Evolutionary conservation across 2,329 filamentous ascomycete species (phyloP), one percentile per base, ranked within the genome.

Genomic region (Trichoderma hamatum): DNA sequence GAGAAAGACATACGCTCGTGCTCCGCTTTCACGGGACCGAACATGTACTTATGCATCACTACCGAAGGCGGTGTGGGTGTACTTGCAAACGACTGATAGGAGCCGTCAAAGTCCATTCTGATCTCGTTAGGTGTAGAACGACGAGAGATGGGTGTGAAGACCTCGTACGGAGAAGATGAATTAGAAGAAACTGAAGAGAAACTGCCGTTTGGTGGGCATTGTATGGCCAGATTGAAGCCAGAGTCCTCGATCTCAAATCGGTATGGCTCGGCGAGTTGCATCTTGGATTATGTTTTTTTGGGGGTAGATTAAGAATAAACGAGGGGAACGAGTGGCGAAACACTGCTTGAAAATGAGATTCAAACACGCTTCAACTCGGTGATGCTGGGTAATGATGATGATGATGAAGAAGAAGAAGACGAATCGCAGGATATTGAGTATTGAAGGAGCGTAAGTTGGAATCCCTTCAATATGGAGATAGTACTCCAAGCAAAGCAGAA

Each of bases 121-220:
- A 79, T 75, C 67, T 79, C 77, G 71, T 81, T 76, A 10, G 82
- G 81, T 21, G 81, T 81, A 55, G 82, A 83, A 67, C 82, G 79
- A 74, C 81, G 77, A 68, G 83, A 83, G 34, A 77, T 79, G 55
- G 82, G 82, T 51, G 82, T 84, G 70, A 80, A 83, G 30, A 81
- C 78, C 51, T 82, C 82, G 77, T 82, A 83, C 63, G 75, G 72
- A 36, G 80, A 81, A 32, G 79, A 80, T 36, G 78, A 75, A 49
- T 49, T 66, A 11, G 80, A 80, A 5, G 80, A 81, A 34, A 78
- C 76, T 10, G 80, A 80, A 7, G 80, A 82, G 72, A 81, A 82
- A 75, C 80, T 82, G 46, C 74, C 76, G 39, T n/a, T 43, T 39
- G 75, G 79, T 19, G 79, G 76, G 68, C 77, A 80, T 46, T 78